A percentile compares a stretch with the other conserved stretches of the same genome.
phyloP scores from a whole-genome alignment of 805 yeast species.

The Pichia insulana region DNA sequence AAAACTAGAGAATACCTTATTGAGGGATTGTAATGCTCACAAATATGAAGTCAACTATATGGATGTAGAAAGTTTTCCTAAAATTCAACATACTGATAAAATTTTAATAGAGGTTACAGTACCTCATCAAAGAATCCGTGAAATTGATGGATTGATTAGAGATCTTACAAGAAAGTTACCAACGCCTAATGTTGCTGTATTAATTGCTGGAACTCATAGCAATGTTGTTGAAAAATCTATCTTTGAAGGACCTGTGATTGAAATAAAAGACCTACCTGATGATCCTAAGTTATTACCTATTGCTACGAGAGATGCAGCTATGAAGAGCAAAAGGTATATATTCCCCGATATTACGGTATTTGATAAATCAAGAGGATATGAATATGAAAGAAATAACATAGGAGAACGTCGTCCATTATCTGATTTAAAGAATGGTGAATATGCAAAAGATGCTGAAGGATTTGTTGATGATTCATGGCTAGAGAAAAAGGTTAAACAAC shows the following conservation, averaged over 20 bases:
- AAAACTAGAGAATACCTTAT: conserved; percentile 33
- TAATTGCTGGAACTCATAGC: conserved; percentile 40
- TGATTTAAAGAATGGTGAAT: conserved; percentile 23
- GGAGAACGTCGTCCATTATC: conserved; percentile 23
- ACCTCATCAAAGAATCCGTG: conserved; percentile 34
- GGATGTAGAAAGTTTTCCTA: conserved; percentile 37
- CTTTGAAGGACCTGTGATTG: conserved; percentile 9
- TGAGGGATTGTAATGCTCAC: conserved; percentile 45
- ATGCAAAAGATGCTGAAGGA: conserved; percentile 21
- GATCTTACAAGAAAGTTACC: conserved; percentile 61
- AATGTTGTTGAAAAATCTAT: conserved; percentile 17
- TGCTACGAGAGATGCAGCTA: conserved; percentile 22
- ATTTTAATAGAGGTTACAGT: conserved; percentile 56
- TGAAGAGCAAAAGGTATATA: conserved; percentile 29
- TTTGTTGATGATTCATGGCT: conserved; percentile 26
- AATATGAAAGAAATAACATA: conserved; percentile 47
- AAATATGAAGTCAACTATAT: conserved; percentile 31
- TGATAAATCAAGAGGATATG: conserved; percentile 41
- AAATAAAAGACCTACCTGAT: conserved; percentile 25
- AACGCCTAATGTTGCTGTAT: conserved; percentile 57
- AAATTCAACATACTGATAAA: conserved; percentile 53
- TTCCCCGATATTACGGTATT: conserved; percentile 48
- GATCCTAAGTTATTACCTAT: conserved; percentile 26
- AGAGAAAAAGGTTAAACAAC: conserved; percentile 17
- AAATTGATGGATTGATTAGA: conserved; percentile 34